Evolutionary conservation across 2,329 filamentous ascomycete species (phyloP), one percentile per base, ranked within the genome.

Genomic region (Fusarium buxicola): DNA sequence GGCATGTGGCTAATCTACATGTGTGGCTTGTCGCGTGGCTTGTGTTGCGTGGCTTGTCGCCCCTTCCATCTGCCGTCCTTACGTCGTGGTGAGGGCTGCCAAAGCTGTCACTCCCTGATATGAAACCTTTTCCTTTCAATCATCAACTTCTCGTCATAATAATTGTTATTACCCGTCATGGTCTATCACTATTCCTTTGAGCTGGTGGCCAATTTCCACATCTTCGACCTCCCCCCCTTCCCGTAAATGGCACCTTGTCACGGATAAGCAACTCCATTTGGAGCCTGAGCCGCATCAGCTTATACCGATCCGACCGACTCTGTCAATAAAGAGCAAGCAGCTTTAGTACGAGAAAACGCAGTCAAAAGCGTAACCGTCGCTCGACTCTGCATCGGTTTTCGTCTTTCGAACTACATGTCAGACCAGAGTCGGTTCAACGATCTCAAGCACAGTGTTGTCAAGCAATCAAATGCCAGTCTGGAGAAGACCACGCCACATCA

Each of bases 1-100:
- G 27, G 41, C 35, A 18, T 53, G 41, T 34, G 35, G 46, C 46
- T 41, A 45, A 28, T 16, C 9, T 12, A 13, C 6, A 13, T 21
- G 10, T 65, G 60, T 63, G 57, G 55, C 65, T 65, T 65, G 52
- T 58, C 52, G 61, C 61, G 57, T 65, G 44, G 61, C 48, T 55
- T n/a, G 21, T 38, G 18, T 47, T 45, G 31, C 50, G 57, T 60
- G 52, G 57, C 57, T 60, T 51, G 45, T 68, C 36, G 62, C 62
- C 62, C 28, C 58, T 44, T 24, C 27, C 35, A 12, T 15, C 11
- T 15, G 30, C 34, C 25, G 18, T 28, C 24, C 55, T 28, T 45
- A 28, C 18, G 11, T 31, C 12, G 21, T 7, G n/a, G 13, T 34
- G 30, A 35, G 25, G 38, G 15, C 9, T 15, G 28, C 32, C 28